phyloP scores from a whole-genome alignment of 768 basidiomycete species.

The Trametes villosa region DNA sequence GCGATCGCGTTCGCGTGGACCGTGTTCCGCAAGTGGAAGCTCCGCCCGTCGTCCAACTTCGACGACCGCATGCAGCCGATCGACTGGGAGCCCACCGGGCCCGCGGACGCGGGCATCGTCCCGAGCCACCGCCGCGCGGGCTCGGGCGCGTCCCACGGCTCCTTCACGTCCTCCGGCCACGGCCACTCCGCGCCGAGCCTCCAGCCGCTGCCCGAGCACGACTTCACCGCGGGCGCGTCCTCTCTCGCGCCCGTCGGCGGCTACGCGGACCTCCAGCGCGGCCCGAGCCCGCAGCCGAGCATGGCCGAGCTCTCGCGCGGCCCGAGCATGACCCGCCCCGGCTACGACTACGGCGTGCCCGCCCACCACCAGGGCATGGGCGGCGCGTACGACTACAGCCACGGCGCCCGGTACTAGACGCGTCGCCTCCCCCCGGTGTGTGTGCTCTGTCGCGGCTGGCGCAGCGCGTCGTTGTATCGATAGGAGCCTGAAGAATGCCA shows the following conservation, averaged over 20 bases:
- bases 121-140: constrained; percentile 56
- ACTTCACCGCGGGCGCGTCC: constrained; percentile 69
- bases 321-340: constrained; percentile 49
- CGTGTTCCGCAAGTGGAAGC: constrained; percentile 91
- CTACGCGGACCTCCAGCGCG: constrained; percentile 82
- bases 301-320: constrained; percentile 60
- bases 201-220: constrained; percentile 67
- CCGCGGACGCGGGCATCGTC: constrained; percentile 48
- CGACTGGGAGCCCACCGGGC: constrained; percentile 78
- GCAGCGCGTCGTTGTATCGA: constrained; percentile 27
- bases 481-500: constrained; percentile 25
- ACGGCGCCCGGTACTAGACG: constrained; percentile 26
- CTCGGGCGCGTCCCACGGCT: constrained; percentile 60
- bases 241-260: constrained; percentile 71
- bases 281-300: constrained; percentile 68
- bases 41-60: constrained; percentile 78
- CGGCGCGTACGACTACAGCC: constrained; percentile 35
- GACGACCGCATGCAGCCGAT: constrained; percentile 87
- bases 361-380: constrained; percentile 56
- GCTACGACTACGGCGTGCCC: constrained; percentile 63
- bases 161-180: constrained; percentile 61
- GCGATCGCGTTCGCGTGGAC: constrained; percentile 82
- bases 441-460: constrained; percentile 15
- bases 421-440: background rate
- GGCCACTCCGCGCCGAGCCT: constrained; percentile 38